Evolutionary conservation across 129 eudicot genomes (phyloP).

Genomic region (Flaveria robusta): DNA sequence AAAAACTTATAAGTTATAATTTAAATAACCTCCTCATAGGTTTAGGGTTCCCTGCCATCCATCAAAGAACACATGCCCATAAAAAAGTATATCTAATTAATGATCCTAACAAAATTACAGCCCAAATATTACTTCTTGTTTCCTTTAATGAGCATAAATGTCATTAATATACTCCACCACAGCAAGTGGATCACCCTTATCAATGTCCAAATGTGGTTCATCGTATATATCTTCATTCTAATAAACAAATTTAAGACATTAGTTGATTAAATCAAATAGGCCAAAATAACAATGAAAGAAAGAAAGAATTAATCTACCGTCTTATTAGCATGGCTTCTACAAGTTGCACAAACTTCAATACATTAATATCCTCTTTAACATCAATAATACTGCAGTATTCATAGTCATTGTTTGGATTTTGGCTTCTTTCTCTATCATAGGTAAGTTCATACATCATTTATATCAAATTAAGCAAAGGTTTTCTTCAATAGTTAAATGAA

Average conservation of each 20-base stretch:
- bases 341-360: conserved; percentile 78
- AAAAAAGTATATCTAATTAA: too few species aligned
- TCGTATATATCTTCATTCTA: conserved; percentile 72
- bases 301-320: conserved; percentile 44
- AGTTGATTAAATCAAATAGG: neutral
- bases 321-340: conserved; percentile 75
- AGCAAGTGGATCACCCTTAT: conserved; percentile 55
- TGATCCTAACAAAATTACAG: too few species aligned
- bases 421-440: conserved; percentile 46
- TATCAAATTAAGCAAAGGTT: too few species aligned
- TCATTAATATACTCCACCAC: conserved; percentile 69
- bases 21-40: too few species aligned
- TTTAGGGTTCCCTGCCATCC: too few species aligned
- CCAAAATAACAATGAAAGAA: neutral
- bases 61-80: too few species aligned
- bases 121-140: conserved; percentile 44
- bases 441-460: neutral
- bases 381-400: conserved; percentile 50
- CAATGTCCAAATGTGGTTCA: conserved; percentile 57
- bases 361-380: conserved; percentile 51
- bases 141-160: conserved; percentile 48
- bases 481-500: too few species aligned
- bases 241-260: neutral
- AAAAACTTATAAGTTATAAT: too few species aligned
- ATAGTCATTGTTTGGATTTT: conserved; percentile 27